These are phyloP conservation scores for Sonneratia alba DNA, from an alignment of 345 rosid genomes.

Conservation along the genomic window DNA sequence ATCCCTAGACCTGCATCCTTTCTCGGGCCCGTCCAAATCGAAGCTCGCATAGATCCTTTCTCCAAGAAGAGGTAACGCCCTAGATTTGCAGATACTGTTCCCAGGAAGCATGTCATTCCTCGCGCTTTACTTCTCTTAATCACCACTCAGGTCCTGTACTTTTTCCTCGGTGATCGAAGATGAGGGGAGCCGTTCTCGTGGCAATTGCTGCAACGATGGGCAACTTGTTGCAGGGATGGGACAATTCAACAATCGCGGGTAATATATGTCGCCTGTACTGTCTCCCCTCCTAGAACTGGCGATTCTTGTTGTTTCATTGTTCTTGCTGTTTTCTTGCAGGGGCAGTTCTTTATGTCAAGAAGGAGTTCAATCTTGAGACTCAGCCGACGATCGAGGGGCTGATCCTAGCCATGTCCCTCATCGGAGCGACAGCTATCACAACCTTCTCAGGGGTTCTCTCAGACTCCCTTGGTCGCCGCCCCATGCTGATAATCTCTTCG, in stretches of 20 bases:
- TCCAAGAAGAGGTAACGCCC: too few relatives aligned
- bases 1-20: too few relatives aligned
- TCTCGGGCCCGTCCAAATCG: too few relatives aligned
- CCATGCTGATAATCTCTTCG: slow-evolving; percentile 29
- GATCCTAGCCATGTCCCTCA: slow-evolving; percentile 30
- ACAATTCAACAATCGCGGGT: slow-evolving; percentile 40
- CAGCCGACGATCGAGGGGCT: slow-evolving; percentile 37
- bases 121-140: too few relatives aligned
- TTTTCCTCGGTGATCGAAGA: slow-evolving; percentile 1
- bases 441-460: slow-evolving; percentile 28
- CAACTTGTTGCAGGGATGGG: slow-evolving; percentile 42
- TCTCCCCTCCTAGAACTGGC: too few relatives aligned
- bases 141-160: too few relatives aligned
- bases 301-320: background rate
- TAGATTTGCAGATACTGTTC: too few relatives aligned
- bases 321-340: slow-evolving; percentile 11
- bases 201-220: slow-evolving; percentile 31
- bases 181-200: slow-evolving; percentile 30
- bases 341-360: slow-evolving; percentile 31
- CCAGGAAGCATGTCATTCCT: too few relatives aligned
- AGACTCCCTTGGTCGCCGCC: slow-evolving; percentile 29
- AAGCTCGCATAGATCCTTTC: too few relatives aligned
- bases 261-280: background rate
- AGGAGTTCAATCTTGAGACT: slow-evolving; percentile 26
- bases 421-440: slow-evolving; percentile 33